Percentiles rank a stretch among this genome's conserved stretches.
phyloP scores from a whole-genome alignment of 2,329 filamentous ascomycete genomes.

The Trichophyton mentagrophytes region DNA sequence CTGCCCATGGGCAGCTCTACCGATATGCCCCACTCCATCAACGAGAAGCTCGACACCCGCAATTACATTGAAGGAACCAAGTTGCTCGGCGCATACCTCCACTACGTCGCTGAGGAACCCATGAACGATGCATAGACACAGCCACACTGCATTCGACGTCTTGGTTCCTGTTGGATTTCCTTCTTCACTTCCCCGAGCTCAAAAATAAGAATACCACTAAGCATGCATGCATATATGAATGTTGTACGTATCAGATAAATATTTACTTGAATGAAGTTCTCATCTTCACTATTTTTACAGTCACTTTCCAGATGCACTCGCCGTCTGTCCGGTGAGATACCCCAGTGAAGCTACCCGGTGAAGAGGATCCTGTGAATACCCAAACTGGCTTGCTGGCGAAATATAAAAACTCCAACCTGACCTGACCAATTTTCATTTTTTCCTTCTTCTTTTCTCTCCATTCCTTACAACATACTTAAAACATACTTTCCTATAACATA shows the following conservation, averaged over 20 bases:
- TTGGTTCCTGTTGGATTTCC: not conserved
- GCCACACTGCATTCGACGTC: not conserved
- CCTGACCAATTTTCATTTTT: too few species aligned
- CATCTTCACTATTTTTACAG: too few species aligned
- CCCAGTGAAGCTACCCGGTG: too few species aligned
- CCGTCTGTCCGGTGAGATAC: too few species aligned
- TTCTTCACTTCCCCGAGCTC: not conserved
- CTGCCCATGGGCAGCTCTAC: conserved; percentile 96
- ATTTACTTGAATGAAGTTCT: too few species aligned
- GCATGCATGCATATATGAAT: not conserved
- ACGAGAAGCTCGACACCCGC: conserved; percentile 91
- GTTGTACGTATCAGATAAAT: not conserved
- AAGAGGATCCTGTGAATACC: too few species aligned
- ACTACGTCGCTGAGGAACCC: conserved; percentile 89
- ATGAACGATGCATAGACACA: conserved; percentile 24
- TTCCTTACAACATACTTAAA: too few species aligned
- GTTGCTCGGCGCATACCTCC: conserved; percentile 83
- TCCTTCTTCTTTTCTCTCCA: too few species aligned
- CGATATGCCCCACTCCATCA: conserved; percentile 92
- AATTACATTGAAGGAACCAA: conserved; percentile 99
- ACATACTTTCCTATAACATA: too few species aligned
- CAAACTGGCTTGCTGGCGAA: too few species aligned
- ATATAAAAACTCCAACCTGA: too few species aligned
- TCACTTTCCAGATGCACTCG: too few species aligned
- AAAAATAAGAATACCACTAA: not conserved